Base-by-base conservation (phyloP, 495 filamentous ascomycete species). In the Tetracladium marchalianum region DNA sequence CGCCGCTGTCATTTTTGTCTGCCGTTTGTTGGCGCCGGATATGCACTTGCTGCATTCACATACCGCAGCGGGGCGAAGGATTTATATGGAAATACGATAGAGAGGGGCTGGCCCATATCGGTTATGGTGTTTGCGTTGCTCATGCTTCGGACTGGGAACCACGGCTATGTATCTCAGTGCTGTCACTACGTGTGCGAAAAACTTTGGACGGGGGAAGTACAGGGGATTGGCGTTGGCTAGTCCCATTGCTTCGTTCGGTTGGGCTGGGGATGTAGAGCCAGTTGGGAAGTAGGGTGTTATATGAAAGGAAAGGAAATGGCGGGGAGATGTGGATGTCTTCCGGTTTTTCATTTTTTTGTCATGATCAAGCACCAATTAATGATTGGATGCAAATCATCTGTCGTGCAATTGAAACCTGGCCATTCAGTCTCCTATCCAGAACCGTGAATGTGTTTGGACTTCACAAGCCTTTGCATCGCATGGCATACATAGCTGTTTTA, bases 231-330 rank as follows among this genome's bases (percentile, higher is more conserved):
- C 93, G 57, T 68, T 98, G 43, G 90, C 90, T 17, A 63, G 86
- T 42, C 92, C 92, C 6, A 96, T 98, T 67, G 87, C 92, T 0
- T 79, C 84, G 2, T 94, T 95, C 60, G 92, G 10, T 64, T 98
- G 39, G 94, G 90, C 54, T n/a, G n/a, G 85, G 87, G 5, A 86
- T 98, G 85, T 94, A 86, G 67, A 92, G 86, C 53, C 92, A 98
- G 66, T 60, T 94, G 33, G 90, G 85, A 17, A 89, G 81, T 39
- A 75, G 81, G 41, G 52, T 93, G 38, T 76, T 98, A 22, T 87
- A 76, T 58, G 80, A 86, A 60, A 66, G 59, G 9, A 58, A 62
- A 37, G 64, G 72, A 4, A 74, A 85, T 52, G 84, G 80, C 8
- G 64, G 41, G 87, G 88, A 4, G 87, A 90, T 56, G 77, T 96